Conservation (phyloP, 2,329 filamentous ascomycete genomes). For the Chaetomiaceae sp. region DNA sequence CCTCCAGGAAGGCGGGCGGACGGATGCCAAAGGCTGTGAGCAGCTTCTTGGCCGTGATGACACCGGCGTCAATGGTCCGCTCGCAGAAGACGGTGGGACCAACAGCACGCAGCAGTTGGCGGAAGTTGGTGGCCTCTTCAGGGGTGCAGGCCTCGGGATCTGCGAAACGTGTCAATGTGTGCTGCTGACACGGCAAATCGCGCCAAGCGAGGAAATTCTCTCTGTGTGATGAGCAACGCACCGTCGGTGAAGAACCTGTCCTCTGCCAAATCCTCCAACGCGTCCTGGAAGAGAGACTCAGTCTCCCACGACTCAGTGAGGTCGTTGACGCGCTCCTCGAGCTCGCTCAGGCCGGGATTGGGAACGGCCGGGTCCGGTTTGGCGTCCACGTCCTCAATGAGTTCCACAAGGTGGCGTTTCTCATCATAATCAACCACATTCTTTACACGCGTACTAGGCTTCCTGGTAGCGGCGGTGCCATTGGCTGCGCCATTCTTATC, state of each 20-base stretch:
- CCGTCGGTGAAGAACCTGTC: constrained; percentile 42
- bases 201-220: neutral
- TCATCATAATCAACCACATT: constrained; percentile 32
- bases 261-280: constrained; percentile 52
- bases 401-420: constrained; percentile 20
- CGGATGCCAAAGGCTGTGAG: constrained; percentile 79
- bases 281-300: constrained; percentile 58
- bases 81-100: constrained; percentile 74
- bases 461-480: constrained; percentile 9
- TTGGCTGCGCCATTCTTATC: constrained; percentile 11
- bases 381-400: constrained; percentile 31
- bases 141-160: constrained; percentile 54
- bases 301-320: constrained; percentile 55
- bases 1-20: constrained; percentile 67
- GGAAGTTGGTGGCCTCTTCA: constrained; percentile 62
- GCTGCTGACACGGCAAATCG: constrained; percentile 13
- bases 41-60: constrained; percentile 72
- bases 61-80: constrained; percentile 61
- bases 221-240: constrained; percentile 28
- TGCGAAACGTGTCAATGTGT: constrained; percentile 13
- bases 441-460: constrained; percentile 24
- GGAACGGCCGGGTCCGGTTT: constrained; percentile 14
- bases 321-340: constrained; percentile 48
- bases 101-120: constrained; percentile 64
- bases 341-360: constrained; percentile 30